Conservation (phyloP, 441 rosid genomes). For the Croton laevigatus region DNA sequence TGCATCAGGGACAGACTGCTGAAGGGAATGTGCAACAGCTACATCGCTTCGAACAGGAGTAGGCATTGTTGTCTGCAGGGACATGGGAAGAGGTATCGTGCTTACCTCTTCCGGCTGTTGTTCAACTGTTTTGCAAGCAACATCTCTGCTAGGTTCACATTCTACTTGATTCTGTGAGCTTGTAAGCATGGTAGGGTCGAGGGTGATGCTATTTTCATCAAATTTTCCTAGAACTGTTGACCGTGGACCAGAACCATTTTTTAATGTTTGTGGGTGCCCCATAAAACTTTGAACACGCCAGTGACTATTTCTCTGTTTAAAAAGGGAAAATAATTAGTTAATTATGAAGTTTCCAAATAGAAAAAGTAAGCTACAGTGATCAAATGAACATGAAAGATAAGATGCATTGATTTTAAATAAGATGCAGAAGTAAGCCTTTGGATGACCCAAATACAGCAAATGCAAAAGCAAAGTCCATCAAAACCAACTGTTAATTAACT, state of each 20-base stretch:
- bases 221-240: slow-evolving; percentile 58
- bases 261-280: slow-evolving; percentile 56
- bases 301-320: slow-evolving; percentile 85
- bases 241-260: slow-evolving; percentile 66
- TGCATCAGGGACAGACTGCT: slow-evolving; percentile 49
- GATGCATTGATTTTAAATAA: background rate
- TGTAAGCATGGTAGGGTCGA: slow-evolving; percentile 39
- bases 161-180: slow-evolving; percentile 48
- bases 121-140: slow-evolving; percentile 42
- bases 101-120: slow-evolving; percentile 51
- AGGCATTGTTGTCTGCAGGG: slow-evolving; percentile 30
- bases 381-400: background rate
- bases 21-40: slow-evolving; percentile 34
- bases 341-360: slow-evolving; percentile 6
- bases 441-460: background rate
- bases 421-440: background rate
- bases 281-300: slow-evolving; percentile 77
- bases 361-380: background rate
- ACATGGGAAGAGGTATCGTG: slow-evolving; percentile 36
- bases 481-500: background rate
- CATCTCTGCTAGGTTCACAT: slow-evolving; percentile 49
- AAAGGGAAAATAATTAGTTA: slow-evolving; percentile 15
- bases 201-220: slow-evolving; percentile 50
- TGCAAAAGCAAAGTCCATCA: background rate
- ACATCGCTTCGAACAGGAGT: slow-evolving; percentile 36